Evolutionary conservation across 495 filamentous ascomycete species (phyloP), one percentile per base, ranked within the genome.

Genomic region (Sporormia fimetaria): DNA sequence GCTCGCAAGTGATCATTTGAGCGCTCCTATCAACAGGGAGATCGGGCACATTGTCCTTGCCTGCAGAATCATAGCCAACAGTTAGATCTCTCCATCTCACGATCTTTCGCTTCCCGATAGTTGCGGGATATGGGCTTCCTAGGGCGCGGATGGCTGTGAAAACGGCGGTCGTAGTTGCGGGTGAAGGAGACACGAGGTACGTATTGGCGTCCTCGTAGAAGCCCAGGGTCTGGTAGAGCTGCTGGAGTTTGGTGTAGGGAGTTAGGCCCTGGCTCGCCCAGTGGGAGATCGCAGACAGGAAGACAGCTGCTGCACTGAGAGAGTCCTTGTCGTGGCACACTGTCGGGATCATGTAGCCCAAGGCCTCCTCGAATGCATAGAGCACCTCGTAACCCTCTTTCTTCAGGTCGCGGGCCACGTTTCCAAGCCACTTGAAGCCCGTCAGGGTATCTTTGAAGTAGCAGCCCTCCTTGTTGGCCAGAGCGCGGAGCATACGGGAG

Each of bases 371-470:
- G 45, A 74, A 84, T 2, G 75, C 78, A 55, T 73, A 83, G 3
- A 66, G 58, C 0, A 72, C 67, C 11, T 64, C 57, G 44, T 68
- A 70, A n/a, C 73, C 61, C 24, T 50, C 21, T 10, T 23, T 20
- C 6, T 47, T 25, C 4, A 63, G 42, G 9, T 58, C 32, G 9
- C 44, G 54, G 17, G 63, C 61, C 0, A 52, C 50, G 34, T 65
- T 67, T 9, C 63, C 64, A 26, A 84, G 69, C 80, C 80, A 84
- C 57, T 84, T 84, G 62, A 84, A 84, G 2, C 80, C 80, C 0
- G 80, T 84, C 11, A 84, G 63, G 3, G 79, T 80, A 49, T 83
- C 78, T 28, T 67, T 59, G 49, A 72, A 78, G 23, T 64, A 55
- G 37, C 80, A 72, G 4, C 71, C 71, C 51, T 70, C 69, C 16